Base-by-base conservation (phyloP, 176 grass and related monocot genomes). In the Avena insularis region DNA sequence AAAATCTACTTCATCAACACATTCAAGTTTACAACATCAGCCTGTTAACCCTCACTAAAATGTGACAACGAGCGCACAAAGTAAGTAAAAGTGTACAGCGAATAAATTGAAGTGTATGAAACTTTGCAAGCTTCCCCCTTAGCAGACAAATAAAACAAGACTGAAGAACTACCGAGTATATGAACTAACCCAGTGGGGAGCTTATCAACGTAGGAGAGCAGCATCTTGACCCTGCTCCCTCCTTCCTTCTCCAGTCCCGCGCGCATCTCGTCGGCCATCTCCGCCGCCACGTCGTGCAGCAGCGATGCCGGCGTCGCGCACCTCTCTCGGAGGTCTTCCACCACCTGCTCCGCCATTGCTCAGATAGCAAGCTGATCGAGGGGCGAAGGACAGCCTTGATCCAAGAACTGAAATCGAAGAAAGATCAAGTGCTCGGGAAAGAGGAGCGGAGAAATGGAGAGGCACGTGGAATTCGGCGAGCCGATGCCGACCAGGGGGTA, bases 141-240 rank as follows among this genome's bases (percentile, higher is more conserved):
- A 67, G 25, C 12, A 56, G 56, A 58, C 12, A 89, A 45, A 4
- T 1, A 71, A 77, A 72, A 84, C 77, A 89, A 77, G 10, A 69
- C 3, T 11, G 15, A 51, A 77, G 9, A 60, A 40, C 31, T 45
- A 35, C 59, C 48, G 17, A 27, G 46, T 29, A 27, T 6, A 35
- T 53, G 21, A 9, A 81, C 79, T 72, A 61, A 98, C 93, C 96
- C 93, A 16, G 86, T 89, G 54, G 96, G 96, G 35, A 98, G 96
- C 68, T 85, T 92, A n/a, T 98, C 93, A 0, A 95, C 93, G 35
- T 89, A 94, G 86, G 90, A 92, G 78, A 93, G 84, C 33, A 98
- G 93, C 96, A 95, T 98, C 86, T 95, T 92, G 78, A 98, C 70
- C 77, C 55, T 91, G 86, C 91, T 95, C 19, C 73, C 84, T 2